These are phyloP conservation scores for Penicillium paxilli DNA, from an alignment of 495 filamentous ascomycete genomes.

Conservation along the genomic window DNA sequence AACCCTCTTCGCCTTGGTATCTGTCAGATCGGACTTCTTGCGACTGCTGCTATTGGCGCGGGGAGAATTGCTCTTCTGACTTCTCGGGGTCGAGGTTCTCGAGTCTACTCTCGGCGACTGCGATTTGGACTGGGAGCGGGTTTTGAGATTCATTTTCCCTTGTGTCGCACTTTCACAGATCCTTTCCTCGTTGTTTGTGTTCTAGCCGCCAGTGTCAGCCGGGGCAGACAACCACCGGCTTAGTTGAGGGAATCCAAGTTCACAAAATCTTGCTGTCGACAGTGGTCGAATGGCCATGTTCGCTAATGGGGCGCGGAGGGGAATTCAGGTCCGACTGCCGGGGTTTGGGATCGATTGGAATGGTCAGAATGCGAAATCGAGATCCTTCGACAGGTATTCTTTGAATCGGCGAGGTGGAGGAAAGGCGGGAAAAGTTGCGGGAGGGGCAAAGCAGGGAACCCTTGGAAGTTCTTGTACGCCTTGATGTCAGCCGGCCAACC, in stretches of 20 bases:
- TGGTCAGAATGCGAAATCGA: background rate
- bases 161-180: background rate
- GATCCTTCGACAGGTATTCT: background rate
- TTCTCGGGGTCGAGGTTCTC: constrained; percentile 15
- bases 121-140: constrained; percentile 13
- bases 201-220: constrained; percentile 26
- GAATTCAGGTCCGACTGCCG: background rate
- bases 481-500: background rate
- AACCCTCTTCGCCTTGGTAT: constrained; percentile 64
- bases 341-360: background rate
- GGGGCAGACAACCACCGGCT: constrained; percentile 6
- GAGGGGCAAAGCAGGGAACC: background rate
- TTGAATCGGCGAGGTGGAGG: background rate
- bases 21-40: constrained; percentile 25
- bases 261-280: constrained; percentile 12
- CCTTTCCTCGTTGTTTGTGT: background rate
- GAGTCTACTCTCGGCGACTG: constrained; percentile 10
- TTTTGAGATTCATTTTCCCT: constrained; percentile 23
- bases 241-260: constrained; percentile 14
- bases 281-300: constrained; percentile 29
- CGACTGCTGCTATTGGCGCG: constrained; percentile 16
- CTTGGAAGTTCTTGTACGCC: background rate
- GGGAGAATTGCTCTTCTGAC: constrained; percentile 24
- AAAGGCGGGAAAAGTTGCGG: background rate
- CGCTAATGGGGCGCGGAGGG: constrained; percentile 5